Evolutionary conservation across 2,329 filamentous ascomycete genomes (phyloP), one percentile per base, ranked within the genome.

Genomic region (Exophiala sideris): DNA sequence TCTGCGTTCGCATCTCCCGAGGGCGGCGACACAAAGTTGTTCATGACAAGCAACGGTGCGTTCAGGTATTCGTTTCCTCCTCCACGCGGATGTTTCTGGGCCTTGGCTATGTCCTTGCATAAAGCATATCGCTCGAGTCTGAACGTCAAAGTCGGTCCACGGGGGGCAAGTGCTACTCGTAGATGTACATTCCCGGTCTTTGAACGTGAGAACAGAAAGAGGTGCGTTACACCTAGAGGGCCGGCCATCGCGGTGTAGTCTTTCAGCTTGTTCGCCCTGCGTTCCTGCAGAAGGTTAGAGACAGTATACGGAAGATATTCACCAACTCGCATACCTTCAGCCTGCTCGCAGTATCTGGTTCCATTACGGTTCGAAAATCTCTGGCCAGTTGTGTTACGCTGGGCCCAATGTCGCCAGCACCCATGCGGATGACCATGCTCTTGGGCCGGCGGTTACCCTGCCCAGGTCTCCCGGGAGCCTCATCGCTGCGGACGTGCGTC

Each of bases 381-480:
- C 88, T 85, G 18, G 92, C 91, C 64, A 99, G 78, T 74, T 97
- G 91, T 70, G 87, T 92, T 65, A 99, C 82, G 70, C 88, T 95
- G 56, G 89, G 84, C 54, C 94, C 94, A 48, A 99, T 90, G 69
- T 96, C 89, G 66, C 91, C 88, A 64, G 91, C 92, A 65, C 94
- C 94, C 66, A 96, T 91, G 64, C 94, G 89, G 72, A 99, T 96
- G 54, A 99, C 92, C 92, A 99, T 96, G 70, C 88, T 95, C 79
- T 96, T 96, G 33, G 94, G 94, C 48, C 85, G 80, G 61, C 85
- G 83, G 49, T 81, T 78, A 54, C 83, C 80, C 71, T 85, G 83
- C 53, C 82, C 79, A 40, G 79, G 76, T 60, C 80, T 79, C 65
- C 64, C 79, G 64, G 82, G 81, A 48, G 81, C 80, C 63, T 82